phyloP scores from a whole-genome alignment of 345 rosid species.

The Moricandia arvensis region DNA sequence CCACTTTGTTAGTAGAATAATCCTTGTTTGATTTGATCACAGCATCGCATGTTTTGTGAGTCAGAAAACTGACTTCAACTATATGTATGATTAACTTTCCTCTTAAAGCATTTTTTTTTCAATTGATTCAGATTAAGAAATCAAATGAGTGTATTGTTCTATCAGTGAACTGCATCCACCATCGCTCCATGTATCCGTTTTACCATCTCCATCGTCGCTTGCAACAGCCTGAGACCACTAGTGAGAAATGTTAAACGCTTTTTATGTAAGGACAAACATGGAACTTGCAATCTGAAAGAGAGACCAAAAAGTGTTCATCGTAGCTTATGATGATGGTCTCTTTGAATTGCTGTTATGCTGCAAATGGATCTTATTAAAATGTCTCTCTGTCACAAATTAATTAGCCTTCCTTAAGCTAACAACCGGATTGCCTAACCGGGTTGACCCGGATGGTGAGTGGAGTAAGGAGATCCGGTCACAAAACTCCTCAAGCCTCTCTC shows the following conservation, averaged over 20 bases:
- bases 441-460: conserved; percentile 4
- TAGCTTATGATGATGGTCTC: too few species aligned
- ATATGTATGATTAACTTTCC: neutral
- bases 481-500: neutral
- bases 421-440: neutral
- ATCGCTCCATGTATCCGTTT: conserved; percentile 36
- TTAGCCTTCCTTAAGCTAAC: too few species aligned
- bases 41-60: neutral
- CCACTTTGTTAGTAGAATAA: neutral
- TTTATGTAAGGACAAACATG: too few species aligned
- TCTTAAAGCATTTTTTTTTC: neutral
- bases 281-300: neutral
- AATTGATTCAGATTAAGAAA: neutral
- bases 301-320: too few species aligned
- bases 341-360: neutral
- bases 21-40: neutral
- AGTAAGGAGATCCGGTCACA: conserved; percentile 3
- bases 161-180: neutral
- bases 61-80: neutral
- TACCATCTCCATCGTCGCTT: conserved; percentile 24
- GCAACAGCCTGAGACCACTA: conserved; percentile 31
- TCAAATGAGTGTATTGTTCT: neutral
- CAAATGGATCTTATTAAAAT: too few species aligned
- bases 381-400: too few species aligned
- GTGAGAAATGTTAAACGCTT: conserved; percentile 4